Evolutionary conservation across 1,284 basidiomycete genomes (phyloP), one percentile per base, ranked within the genome.

Genomic region (Austroboletus olivaceoglutinosus): DNA sequence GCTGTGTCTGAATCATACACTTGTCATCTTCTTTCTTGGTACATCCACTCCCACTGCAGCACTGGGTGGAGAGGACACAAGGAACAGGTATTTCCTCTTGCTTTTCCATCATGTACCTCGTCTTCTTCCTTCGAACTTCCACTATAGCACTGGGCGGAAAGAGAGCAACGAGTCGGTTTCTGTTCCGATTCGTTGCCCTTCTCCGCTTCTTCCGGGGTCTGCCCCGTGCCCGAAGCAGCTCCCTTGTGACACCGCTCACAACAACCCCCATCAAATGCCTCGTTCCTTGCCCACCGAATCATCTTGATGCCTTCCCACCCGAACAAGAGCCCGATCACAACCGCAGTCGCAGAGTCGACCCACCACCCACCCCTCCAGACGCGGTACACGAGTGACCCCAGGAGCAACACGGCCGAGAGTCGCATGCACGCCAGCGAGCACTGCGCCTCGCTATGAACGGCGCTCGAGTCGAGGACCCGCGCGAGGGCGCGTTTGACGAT

Each of bases 291-390:
- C 72, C 73, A 76, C 41, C 62, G 55, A 18, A 70, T 45, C 70
- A 73, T 72, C 59, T 75, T 74, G 47, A 60, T 31, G 4, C 74
- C 73, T 43, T 76, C 73, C 67, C 72, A 72, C 5, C 67, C 73
- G 47, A 77, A 78, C 43, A 77, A 49, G 6, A 73, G 5, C 6
- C 68, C 70, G 16, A 77, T 62, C 8, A 70, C 47, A 21, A 77
- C 63, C 1, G 73, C 66, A 2, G 76, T 76, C 13, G 70, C 69
- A 9, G 69, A 58, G 50, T 77, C 76, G 5, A 76, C 63, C 76
- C 76, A 77, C 76, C 76, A 78, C 0, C 76, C 76, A 13, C 70
- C 70, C 1, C 55, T 48, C 75, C 76, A 75, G 3, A 71, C 54
- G 11, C 67, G 60, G 44, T 62, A 75, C 16, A 73, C 56, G 19